phyloP scores from a whole-genome alignment of 108 stramenopile genomes.

The Phaeodactylum tricornutum region DNA sequence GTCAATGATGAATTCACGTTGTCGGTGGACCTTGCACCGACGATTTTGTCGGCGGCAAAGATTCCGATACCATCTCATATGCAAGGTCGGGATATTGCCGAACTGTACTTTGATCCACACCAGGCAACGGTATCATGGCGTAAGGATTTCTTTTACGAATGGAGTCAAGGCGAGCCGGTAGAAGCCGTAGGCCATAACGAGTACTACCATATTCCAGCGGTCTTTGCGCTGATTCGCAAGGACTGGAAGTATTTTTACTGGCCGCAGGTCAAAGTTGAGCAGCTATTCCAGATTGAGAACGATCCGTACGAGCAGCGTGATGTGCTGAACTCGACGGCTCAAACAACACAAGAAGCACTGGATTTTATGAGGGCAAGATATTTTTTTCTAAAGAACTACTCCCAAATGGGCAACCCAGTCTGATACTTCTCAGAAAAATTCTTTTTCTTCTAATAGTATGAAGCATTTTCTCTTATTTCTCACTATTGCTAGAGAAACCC shows the following conservation, averaged over 20 bases:
- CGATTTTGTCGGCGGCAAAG: conserved; percentile 58
- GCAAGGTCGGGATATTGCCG: conserved; percentile 68
- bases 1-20: conserved; percentile 61
- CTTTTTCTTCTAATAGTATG: too few species aligned
- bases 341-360: conserved; percentile 16
- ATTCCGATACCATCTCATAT: conserved; percentile 37
- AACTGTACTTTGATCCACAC: conserved; percentile 27
- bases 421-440: neutral
- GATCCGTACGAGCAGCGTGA: conserved; percentile 75
- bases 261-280: conserved; percentile 70
- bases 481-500: too few species aligned
- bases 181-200: conserved; percentile 16
- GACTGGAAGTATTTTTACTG: conserved; percentile 67
- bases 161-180: conserved; percentile 22
- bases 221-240: conserved; percentile 69
- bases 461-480: too few species aligned
- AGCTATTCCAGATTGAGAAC: conserved; percentile 61
- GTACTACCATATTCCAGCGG: conserved; percentile 41
- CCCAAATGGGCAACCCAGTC: conserved; percentile 13
- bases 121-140: conserved; percentile 29
- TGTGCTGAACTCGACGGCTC: conserved; percentile 24
- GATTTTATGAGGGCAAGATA: conserved; percentile 16
- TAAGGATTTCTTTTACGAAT: conserved; percentile 74
- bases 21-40: conserved; percentile 72
- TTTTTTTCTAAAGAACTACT: conserved; percentile 14